Evolutionary conservation across 768 basidiomycete genomes (phyloP).

Genomic region (Calvatia gigantea): DNA sequence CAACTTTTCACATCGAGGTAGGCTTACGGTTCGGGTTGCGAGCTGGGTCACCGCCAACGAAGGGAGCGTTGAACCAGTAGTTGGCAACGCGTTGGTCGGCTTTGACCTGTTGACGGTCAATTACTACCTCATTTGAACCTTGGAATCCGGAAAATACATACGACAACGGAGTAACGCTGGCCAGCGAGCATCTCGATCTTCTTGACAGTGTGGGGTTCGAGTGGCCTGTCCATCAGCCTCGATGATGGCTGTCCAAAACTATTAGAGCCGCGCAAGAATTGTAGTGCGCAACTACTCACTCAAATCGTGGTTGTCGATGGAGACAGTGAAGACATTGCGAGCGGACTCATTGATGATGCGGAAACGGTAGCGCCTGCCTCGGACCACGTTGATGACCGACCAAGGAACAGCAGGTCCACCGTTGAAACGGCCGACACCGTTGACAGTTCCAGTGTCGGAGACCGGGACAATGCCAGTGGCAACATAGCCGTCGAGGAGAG

Average conservation of each 20-base stretch:
- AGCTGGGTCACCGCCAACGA: conserved; percentile 27
- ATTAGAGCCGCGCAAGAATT: not conserved
- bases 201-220: conserved; percentile 29
- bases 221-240: conserved; percentile 37
- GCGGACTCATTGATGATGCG: conserved; percentile 50
- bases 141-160: not conserved
- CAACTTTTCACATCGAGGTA: too few relatives aligned
- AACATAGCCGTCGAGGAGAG: conserved; percentile 25
- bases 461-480: conserved; percentile 26
- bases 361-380: conserved; percentile 48
- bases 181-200: conserved; percentile 39
- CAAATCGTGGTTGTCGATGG: conserved; percentile 29
- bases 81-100: conserved; percentile 44
- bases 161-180: conserved; percentile 45
- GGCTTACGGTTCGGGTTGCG: conserved; percentile 30
- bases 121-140: not conserved
- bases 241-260: conserved; percentile 24
- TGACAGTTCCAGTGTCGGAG: conserved; percentile 40
- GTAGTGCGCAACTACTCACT: conserved; percentile 16
- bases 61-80: conserved; percentile 42
- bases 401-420: conserved; percentile 36
- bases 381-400: conserved; percentile 36
- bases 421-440: conserved; percentile 40
- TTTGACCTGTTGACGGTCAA: conserved; percentile 16
- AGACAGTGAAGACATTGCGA: conserved; percentile 35